Base-by-base conservation (phyloP, 2,329 filamentous ascomycete genomes). In the Alternaria infectoria region DNA sequence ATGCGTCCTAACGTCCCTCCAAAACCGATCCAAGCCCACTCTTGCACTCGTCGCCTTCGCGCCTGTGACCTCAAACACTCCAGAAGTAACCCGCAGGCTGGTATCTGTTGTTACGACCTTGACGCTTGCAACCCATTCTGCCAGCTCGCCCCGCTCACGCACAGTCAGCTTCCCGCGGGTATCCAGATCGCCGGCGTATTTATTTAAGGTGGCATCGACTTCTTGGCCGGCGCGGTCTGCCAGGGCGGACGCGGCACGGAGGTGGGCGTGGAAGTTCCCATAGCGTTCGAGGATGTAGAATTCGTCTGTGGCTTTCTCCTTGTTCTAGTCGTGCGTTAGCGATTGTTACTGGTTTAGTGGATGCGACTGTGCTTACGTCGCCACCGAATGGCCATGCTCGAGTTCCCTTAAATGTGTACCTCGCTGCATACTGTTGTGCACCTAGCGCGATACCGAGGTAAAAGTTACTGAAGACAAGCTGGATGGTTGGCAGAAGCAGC, bases 281-380 rank as follows among this genome's bases (percentile, higher is more conserved):
- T 91, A 91, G 4, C 86, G 85, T 47, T 86, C 85, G 15, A 91
- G 82, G 56, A 91, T 86, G 73, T 90, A 90, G 72, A 88, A 90
- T 60, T 91, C 89, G 4, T 91, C 88, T 0, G 84, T 85, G 0
- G 86, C 82, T 2, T 82, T 83, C 3, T 86, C 81, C 62, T 90
- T 90, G 74, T 86, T 86, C 71, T 76, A 25, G 2, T 9, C 2
- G 0, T 21, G 1, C 49, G 28, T 71, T 44, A 73, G 62, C 23
- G 43, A 10, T 7, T 10, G 5, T n/a, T 13, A 17, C 3, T 17
- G 7, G 13, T 45, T 12, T 0, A 2, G 32, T 2, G 9, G 5
- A 28, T 9, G 15, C 5, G 10, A 3, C 1, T 25, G 19, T 10
- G 60, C 66, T 64, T 67, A 74, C 72, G 59, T 90, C 88, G 2